A percentile compares a stretch with the other conserved stretches of the same genome.
These are phyloP conservation scores for Cladochytrium replicatum DNA, from an alignment of 192 early-diverging fungal species.

Conservation along the genomic window DNA sequence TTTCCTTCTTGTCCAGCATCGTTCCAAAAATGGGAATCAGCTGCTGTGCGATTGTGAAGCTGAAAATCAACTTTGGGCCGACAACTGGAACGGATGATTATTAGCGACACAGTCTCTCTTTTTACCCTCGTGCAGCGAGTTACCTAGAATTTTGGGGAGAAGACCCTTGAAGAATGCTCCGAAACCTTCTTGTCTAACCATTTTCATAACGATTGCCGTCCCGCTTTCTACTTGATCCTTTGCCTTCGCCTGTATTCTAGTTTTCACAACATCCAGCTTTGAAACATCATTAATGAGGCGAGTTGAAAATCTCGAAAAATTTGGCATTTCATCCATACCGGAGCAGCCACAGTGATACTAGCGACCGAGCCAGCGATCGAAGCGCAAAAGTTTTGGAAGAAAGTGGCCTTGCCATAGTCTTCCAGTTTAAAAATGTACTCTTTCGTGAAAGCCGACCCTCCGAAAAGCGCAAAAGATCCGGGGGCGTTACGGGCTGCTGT, in stretches of 20 bases:
- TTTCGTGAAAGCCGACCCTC: conserved; percentile 81
- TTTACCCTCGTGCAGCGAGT: too few species aligned
- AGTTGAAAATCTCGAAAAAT: too few species aligned
- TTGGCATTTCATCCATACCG: too few species aligned
- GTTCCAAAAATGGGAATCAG: conserved; percentile 62
- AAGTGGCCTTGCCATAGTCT: conserved; percentile 72
- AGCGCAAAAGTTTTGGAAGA: conserved; percentile 79
- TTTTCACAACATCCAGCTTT: conserved; percentile 93
- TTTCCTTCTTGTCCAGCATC: conserved; percentile 24
- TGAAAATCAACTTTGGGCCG: conserved; percentile 89
- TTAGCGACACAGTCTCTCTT: too few species aligned
- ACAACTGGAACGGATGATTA: conserved; percentile 1
- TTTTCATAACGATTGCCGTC: conserved; percentile 58
- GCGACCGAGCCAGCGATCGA: conserved; percentile 81
- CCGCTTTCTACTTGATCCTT: conserved; percentile 75
- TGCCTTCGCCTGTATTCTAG: conserved; percentile 84
- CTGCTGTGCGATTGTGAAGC: conserved; percentile 86
- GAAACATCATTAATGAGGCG: too few species aligned
- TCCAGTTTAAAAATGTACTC: conserved; percentile 70
- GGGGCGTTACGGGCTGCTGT: conserved; percentile 84
- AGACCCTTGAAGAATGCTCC: conserved; percentile 76
- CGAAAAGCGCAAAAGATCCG: conserved; percentile 89
- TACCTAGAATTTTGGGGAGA: conserved; percentile 21
- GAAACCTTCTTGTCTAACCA: conserved; percentile 79
- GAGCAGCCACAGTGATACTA: conserved; percentile 79